A percentile compares a stretch with the other conserved stretches of the same genome.
These are phyloP conservation scores for Amylocystis lapponica DNA, from an alignment of 768 basidiomycete genomes.

Conservation along the genomic window DNA sequence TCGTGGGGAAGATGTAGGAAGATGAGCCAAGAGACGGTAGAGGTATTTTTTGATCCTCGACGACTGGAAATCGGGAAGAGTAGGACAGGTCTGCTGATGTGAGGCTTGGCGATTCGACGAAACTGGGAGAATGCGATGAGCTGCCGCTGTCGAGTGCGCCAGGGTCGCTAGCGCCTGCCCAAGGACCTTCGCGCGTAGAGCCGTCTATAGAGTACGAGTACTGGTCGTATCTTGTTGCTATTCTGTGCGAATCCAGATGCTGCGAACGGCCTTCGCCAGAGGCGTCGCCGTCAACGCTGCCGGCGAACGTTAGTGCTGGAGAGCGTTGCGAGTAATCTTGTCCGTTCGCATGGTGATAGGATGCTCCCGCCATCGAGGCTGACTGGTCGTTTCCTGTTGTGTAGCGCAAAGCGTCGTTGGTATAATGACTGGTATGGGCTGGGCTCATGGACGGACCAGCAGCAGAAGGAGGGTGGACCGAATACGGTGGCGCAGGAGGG, in stretches of 20 bases:
- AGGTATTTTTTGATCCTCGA: constrained; percentile 54
- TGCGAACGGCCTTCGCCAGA: constrained; percentile 20
- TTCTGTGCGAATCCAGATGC: constrained; percentile 36
- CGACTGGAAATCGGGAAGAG: constrained; percentile 34
- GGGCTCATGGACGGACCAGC: constrained; percentile 19
- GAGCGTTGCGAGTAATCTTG: constrained; percentile 42
- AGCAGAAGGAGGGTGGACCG: constrained; percentile 14
- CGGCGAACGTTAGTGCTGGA: constrained; percentile 37
- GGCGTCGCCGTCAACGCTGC: constrained; percentile 28
- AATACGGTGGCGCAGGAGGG: constrained; percentile 30
- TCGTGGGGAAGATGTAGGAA: constrained; percentile 56
- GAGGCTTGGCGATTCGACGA: constrained; percentile 50
- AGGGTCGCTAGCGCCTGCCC: constrained; percentile 26
- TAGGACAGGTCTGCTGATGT: constrained; percentile 44
- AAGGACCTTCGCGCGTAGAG: constrained; percentile 23
- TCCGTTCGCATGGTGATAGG: constrained; percentile 37
- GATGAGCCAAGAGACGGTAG: constrained; percentile 44
- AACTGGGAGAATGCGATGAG: constrained; percentile 48
- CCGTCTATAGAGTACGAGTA: constrained; percentile 40
- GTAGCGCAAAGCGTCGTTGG: constrained; percentile 45
- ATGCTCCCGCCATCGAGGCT: constrained; percentile 34
- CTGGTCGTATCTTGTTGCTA: constrained; percentile 43
- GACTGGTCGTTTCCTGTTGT: constrained; percentile 39
- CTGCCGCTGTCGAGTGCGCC: constrained; percentile 34
- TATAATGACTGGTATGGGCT: constrained; percentile 28